Percentiles rank a stretch among this genome's conserved stretches.
Conservation (phyloP, 768 basidiomycete species). For the Boletales sp. region DNA sequence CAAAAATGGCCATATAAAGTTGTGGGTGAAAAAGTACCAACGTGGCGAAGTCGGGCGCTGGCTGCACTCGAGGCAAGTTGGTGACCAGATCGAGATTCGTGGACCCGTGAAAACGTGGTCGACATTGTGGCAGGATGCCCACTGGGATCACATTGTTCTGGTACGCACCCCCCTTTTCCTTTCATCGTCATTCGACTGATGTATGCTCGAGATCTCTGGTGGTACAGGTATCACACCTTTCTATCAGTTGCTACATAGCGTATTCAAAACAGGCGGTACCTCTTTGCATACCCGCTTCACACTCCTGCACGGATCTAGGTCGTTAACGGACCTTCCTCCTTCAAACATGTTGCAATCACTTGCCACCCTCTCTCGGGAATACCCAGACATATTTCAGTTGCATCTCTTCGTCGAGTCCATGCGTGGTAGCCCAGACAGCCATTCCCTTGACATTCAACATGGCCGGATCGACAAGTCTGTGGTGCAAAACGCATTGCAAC, state of each 20-base stretch:
- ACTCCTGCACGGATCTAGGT: constrained; percentile 67
- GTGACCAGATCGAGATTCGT: constrained; percentile 70
- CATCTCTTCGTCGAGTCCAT: constrained; percentile 60
- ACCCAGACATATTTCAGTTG: constrained; percentile 56
- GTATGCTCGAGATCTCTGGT: constrained; percentile 65
- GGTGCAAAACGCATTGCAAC: constrained; percentile 42
- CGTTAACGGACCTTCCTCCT: constrained; percentile 67
- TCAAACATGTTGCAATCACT: constrained; percentile 54
- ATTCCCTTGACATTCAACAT: constrained; percentile 29
- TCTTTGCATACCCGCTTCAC: constrained; percentile 54
- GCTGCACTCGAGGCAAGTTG: constrained; percentile 67
- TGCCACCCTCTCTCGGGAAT: constrained; percentile 38
- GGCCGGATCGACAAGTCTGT: constrained; percentile 55
- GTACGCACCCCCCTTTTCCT: constrained; percentile 31
- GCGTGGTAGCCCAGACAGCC: constrained; percentile 16
- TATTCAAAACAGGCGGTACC: constrained; percentile 36
- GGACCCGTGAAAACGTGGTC: constrained; percentile 72
- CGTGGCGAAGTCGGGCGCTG: constrained; percentile 81
- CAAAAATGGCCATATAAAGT: constrained; percentile 57
- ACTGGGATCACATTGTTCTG: constrained; percentile 82
- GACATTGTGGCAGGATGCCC: constrained; percentile 40
- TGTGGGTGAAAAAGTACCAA: constrained; percentile 81
- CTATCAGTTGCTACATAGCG: constrained; percentile 64
- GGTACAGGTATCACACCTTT: constrained; percentile 89
- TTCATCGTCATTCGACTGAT: background rate